Evolutionary conservation across 2,329 filamentous ascomycete species (phyloP).

Genomic region (Paracamarosporium sp.): DNA sequence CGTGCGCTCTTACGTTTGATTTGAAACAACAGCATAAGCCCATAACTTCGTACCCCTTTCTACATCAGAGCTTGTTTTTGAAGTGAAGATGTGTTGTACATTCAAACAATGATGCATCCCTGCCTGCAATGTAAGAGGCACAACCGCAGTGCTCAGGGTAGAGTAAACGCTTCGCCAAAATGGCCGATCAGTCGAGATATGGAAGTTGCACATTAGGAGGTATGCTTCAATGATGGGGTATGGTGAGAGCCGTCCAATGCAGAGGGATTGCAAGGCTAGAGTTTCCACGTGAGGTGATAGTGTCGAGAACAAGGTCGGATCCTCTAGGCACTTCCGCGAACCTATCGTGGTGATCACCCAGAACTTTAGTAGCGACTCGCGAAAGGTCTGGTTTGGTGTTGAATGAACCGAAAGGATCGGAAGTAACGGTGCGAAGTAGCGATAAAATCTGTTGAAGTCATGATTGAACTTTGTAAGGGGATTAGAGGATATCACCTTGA

Average conservation of each 20-base stretch:
- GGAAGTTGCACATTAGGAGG: background rate
- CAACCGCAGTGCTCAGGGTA: background rate
- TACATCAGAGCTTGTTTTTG: background rate
- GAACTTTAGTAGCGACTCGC: background rate
- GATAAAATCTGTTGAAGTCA: background rate
- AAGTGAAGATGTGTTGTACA: background rate
- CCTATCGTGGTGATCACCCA: background rate
- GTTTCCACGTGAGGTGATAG: background rate
- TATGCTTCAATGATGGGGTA: background rate
- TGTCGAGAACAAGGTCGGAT: background rate
- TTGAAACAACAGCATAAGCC: background rate
- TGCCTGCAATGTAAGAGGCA: background rate
- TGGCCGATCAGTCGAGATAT: background rate
- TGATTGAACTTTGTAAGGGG: background rate
- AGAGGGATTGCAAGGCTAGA: background rate
- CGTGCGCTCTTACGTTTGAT: background rate
- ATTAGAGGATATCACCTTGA: background rate
- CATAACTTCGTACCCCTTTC: background rate
- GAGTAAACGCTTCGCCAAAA: background rate
- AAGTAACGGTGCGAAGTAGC: background rate
- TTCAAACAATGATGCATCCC: background rate
- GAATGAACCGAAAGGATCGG: background rate
- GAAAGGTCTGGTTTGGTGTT: background rate
- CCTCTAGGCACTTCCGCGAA: background rate
- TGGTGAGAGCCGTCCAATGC: background rate